Evolutionary conservation across 306 rosid genomes (phyloP), one percentile per base, ranked within the genome.

Genomic region (Lithocarpus polystachyus): DNA sequence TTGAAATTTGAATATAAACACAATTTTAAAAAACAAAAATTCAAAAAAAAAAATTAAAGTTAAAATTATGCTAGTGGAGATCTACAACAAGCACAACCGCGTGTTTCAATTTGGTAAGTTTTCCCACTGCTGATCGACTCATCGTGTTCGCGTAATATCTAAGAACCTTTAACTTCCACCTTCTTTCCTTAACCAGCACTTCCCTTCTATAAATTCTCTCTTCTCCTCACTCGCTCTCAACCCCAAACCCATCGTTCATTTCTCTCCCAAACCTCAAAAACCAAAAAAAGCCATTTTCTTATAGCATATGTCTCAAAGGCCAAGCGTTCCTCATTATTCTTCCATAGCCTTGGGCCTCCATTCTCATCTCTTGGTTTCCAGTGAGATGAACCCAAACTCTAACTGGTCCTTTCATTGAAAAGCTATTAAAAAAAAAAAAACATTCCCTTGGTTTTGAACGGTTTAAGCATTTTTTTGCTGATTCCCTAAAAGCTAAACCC

Each of bases 291-390:
- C 45, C 5, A 54, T 76, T 45, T 6, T 12, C 56, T 0, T 18
- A 37, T 56, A 84, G 90, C 96, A 81, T 89, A 91, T 91, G 96
- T 89, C 96, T 89, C 93, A 91, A 52, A 91, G 96, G 84, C 81
- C 87, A 19, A 64, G 65, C 56, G 86, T 91, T 73, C 93, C 96
- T 4, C 96, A 91, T 77, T 89, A 90, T 55, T 89, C 91, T 31
- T 89, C 93, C 73, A 83, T 89, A 40, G 93, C 96, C 55, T 84
- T 86, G 33, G 85, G 90, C 80, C 94, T 87, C 68, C 97, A 93
- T 78, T 93, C 97, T 54, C 97, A 93, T 90, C 90, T 92, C 83
- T 86, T 90, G 88, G 89, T 90, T 52, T 90, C 97, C 86, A 90
- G 96, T 87, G 97, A 93, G 78, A 90, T 90, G 92, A 76, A 12